These are phyloP conservation scores for Solanum corneliomulleri DNA, from an alignment of 257 asterid genomes.

Conservation along the genomic window DNA sequence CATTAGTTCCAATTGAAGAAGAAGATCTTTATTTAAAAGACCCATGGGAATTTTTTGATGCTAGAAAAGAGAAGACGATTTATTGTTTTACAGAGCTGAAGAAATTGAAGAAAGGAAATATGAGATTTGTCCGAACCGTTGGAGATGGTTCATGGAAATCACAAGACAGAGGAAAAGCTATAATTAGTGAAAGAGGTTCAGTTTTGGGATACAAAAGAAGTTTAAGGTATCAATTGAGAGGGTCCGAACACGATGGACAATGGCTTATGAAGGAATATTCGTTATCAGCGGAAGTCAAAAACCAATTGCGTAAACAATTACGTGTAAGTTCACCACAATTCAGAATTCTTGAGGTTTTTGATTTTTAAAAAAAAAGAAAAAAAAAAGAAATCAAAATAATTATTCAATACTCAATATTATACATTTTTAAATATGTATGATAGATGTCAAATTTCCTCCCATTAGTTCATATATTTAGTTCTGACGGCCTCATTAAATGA, in stretches of 20 bases:
- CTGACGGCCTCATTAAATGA: no score
- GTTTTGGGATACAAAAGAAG: neutral
- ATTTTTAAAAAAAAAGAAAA: no score
- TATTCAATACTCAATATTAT: neutral
- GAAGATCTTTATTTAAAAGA: neutral
- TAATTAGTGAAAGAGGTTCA: neutral
- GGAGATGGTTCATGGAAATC: conserved; percentile 1
- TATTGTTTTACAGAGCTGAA: neutral
- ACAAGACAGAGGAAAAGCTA: neutral
- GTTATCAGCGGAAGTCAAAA: neutral
- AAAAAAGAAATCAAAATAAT: neutral
- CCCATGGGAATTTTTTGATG: neutral
- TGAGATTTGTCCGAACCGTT: neutral
- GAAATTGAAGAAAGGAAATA: neutral
- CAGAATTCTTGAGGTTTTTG: neutral
- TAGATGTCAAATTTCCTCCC: no score
- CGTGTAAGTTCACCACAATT: neutral
- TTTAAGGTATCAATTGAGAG: neutral
- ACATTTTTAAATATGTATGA: no score
- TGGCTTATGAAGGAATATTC: neutral
- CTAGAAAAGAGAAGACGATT: neutral
- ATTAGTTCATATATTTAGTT: no score
- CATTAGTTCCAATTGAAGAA: neutral
- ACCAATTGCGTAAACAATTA: neutral
- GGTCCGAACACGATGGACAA: neutral